Percentiles rank a stretch among this genome's conserved stretches.
Conservation (phyloP, 805 yeast genomes). For the Candida suzukii region DNA sequence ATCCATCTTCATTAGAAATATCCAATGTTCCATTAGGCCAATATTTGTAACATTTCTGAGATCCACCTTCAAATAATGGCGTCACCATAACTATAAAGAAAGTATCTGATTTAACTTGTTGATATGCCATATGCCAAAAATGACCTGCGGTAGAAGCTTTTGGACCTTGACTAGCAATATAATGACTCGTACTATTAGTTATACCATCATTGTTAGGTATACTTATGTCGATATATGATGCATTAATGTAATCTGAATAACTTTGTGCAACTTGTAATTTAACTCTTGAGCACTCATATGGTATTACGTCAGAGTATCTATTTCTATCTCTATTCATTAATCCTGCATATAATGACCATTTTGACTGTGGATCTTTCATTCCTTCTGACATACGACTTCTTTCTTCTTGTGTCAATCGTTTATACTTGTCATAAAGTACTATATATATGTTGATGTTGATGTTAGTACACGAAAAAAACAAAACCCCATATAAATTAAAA, state of each 20-base stretch:
- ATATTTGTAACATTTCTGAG: constrained; percentile 34
- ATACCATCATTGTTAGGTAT: too few relatives aligned
- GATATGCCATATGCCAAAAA: constrained; percentile 38
- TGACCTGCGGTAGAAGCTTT: constrained; percentile 30
- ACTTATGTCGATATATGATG: constrained; percentile 22
- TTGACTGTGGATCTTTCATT: constrained; percentile 9
- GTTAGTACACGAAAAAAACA: background rate
- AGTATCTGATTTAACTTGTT: constrained; percentile 12
- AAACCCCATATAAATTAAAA: background rate
- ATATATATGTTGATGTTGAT: background rate
- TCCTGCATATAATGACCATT: constrained; percentile 12
- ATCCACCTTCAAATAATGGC: constrained; percentile 41
- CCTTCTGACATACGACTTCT: constrained; percentile 13
- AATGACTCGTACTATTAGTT: too few relatives aligned
- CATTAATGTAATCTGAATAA: constrained; percentile 30
- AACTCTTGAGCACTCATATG: constrained; percentile 58
- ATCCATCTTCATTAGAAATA: constrained; percentile 3
- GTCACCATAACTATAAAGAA: constrained; percentile 68
- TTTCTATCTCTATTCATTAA: constrained; percentile 30
- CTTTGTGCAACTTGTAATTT: constrained; percentile 24
- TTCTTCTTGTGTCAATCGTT: constrained; percentile 3
- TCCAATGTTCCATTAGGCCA: constrained; percentile 23
- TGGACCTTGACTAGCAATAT: constrained; percentile 71
- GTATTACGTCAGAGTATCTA: constrained; percentile 56
- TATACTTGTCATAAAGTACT: background rate